phyloP scores from a whole-genome alignment of 345 rosid species.

The Leavenworthia alabamica region DNA sequence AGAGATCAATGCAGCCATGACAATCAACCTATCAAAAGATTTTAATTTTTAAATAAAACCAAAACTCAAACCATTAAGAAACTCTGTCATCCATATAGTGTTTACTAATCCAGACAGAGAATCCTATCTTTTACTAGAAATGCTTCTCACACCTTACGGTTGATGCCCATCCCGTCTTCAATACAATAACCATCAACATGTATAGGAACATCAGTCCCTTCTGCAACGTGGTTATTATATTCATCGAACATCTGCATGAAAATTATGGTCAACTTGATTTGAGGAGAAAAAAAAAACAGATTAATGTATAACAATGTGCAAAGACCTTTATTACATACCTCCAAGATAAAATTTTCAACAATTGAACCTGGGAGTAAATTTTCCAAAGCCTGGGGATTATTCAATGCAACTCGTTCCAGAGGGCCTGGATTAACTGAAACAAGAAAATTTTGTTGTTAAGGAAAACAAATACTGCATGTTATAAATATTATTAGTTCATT shows the following conservation, averaged over 20 bases:
- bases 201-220: constrained; percentile 41
- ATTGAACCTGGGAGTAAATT: constrained; percentile 43
- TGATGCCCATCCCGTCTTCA: constrained; percentile 30
- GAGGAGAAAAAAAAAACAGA: not conserved
- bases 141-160: constrained; percentile 36
- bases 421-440: constrained; percentile 53
- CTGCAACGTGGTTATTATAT: constrained; percentile 40
- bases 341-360: constrained; percentile 40
- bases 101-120: not conserved
- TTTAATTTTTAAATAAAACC: not conserved
- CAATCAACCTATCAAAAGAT: constrained; percentile 39
- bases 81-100: not conserved
- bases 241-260: constrained; percentile 49
- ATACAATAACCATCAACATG: constrained; percentile 40
- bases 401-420: constrained; percentile 22
- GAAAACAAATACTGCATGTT: not conserved
- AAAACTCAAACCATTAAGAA: constrained; percentile 1
- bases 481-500: not conserved
- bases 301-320: not conserved
- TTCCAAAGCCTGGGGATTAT: constrained; percentile 24
- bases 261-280: not conserved
- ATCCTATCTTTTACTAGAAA: not conserved
- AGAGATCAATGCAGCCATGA: constrained; percentile 47
- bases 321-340: constrained; percentile 36
- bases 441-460: not conserved